Evolutionary conservation across 2,329 filamentous ascomycete genomes (phyloP), one percentile per base, ranked within the genome.

Genomic region (Neofusicoccum laricinum): DNA sequence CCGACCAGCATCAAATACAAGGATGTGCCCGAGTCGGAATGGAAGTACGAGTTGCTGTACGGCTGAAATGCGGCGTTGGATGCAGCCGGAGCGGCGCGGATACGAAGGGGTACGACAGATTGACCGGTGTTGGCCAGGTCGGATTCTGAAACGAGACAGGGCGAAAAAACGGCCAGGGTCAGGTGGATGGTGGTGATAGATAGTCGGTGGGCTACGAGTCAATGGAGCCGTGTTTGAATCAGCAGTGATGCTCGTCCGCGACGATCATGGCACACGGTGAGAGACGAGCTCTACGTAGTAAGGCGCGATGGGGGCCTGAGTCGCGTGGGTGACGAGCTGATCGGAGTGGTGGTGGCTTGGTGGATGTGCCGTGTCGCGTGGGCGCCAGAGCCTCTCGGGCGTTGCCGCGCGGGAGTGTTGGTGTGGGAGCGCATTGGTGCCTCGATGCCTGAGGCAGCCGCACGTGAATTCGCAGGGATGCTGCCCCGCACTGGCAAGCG

Each of bases 1-100:
- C 76, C 76, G 4, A 78, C 75, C 0, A 75, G 73, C 51, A 73
- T 77, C 64, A 78, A 72, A 64, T 76, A 73, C 64, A 68, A 67
- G 4, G 71, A 74, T 63, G 71, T 76, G 25, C 74, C 75, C n/a
- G 68, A 75, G 67, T 69, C 70, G 7, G 59, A 77, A 50, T 75
- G 73, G 74, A 66, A 55, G 25, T 69, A 68, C 64, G 66, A 66
- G 41, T 59, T 69, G 43, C 49, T 68, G 51, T 68, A 69, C 43
- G 66, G 55, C 41, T 59, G 40, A 57, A 45, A 15, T 32, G 40
- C 55, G 40, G 55, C 17, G 30, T 6, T 34, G 38, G 36, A 45
- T 45, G 41, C 41, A n/a, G 46, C n/a, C 30, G 49, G 49, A 34
- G 36, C 10, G 3, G 8, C 51, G 19, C 51, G 51, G 51, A 55